Evolutionary conservation across 2,329 filamentous ascomycete species (phyloP).

Genomic region (Penicillium nordicum): DNA sequence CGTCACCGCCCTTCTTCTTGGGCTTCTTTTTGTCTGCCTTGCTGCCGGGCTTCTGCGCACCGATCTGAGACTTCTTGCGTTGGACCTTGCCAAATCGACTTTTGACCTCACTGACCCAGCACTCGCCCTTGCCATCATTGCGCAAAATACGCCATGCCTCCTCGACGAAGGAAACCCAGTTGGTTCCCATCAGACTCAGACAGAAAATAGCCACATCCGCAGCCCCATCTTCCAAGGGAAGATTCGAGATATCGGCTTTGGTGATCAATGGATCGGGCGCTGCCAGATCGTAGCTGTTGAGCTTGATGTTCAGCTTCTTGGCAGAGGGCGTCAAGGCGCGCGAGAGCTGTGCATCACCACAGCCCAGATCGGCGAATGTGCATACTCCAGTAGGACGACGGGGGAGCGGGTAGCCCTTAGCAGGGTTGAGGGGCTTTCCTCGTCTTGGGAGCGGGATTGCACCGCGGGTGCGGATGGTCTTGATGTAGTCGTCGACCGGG

Average conservation of each 20-base stretch:
- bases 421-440: conserved; percentile 35
- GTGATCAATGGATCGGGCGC: conserved; percentile 73
- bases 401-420: conserved; percentile 55
- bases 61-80: conserved; percentile 42
- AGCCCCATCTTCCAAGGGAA: conserved; percentile 71
- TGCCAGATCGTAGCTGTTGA: conserved; percentile 85
- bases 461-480: conserved; percentile 65
- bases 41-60: conserved; percentile 38
- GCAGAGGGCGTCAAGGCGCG: conserved; percentile 59
- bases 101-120: conserved; percentile 98
- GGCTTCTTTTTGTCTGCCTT: conserved; percentile 44
- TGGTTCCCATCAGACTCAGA: conserved; percentile 96
- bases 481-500: conserved; percentile 83
- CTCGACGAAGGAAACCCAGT: conserved; percentile 95
- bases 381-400: conserved; percentile 65
- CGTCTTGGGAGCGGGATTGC: conserved; percentile 47
- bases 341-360: conserved; percentile 83
- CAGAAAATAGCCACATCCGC: conserved; percentile 93
- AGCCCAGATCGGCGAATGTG: conserved; percentile 86
- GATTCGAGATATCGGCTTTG: conserved; percentile 78
- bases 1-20: conserved; percentile 47
- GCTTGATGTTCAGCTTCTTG: conserved; percentile 65
- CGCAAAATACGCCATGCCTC: conserved; percentile 89
- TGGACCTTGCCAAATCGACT: conserved; percentile 70
- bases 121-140: conserved; percentile 77